Percentiles rank a stretch among this genome's conserved stretches.
Conservation (phyloP, 805 yeast species). For the Candida quercuum region DNA sequence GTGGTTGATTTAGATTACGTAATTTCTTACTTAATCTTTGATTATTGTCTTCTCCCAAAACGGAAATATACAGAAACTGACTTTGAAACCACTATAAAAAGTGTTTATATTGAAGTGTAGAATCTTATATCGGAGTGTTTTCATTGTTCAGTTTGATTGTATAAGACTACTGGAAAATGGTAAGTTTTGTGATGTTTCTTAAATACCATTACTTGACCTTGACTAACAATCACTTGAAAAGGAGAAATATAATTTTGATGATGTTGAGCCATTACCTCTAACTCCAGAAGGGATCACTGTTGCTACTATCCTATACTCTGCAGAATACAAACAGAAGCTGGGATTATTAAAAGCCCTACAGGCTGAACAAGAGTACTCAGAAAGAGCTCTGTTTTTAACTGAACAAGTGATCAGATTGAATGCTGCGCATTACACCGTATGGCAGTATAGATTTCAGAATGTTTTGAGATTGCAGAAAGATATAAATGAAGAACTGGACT, state of each 20-base stretch:
- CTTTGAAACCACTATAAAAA: too few species aligned
- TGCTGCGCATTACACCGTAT: conserved; percentile 89
- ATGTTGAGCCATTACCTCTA: conserved; percentile 37
- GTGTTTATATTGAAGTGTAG: too few species aligned
- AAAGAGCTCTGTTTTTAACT: conserved; percentile 67
- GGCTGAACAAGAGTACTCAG: conserved; percentile 54
- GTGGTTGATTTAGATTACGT: too few species aligned
- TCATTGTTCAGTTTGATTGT: too few species aligned
- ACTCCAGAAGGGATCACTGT: conserved; percentile 41
- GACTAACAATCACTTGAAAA: too few species aligned
- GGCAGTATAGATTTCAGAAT: conserved; percentile 67
- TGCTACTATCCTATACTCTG: conserved; percentile 66
- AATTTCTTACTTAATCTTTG: too few species aligned
- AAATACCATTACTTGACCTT: too few species aligned
- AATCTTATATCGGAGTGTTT: too few species aligned
- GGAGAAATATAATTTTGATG: conserved; percentile 33
- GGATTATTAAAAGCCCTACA: conserved; percentile 58
- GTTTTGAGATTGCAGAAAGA: conserved; percentile 33
- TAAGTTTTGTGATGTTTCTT: too few species aligned
- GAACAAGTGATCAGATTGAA: conserved; percentile 55
- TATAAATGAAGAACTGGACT: conserved; percentile 53
- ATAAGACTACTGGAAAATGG: too few species aligned
- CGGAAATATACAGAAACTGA: too few species aligned
- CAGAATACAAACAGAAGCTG: conserved; percentile 60
- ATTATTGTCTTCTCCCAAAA: too few species aligned